Base-by-base conservation (phyloP, 352 stramenopile genomes). In the Globisporangium yorkense region DNA sequence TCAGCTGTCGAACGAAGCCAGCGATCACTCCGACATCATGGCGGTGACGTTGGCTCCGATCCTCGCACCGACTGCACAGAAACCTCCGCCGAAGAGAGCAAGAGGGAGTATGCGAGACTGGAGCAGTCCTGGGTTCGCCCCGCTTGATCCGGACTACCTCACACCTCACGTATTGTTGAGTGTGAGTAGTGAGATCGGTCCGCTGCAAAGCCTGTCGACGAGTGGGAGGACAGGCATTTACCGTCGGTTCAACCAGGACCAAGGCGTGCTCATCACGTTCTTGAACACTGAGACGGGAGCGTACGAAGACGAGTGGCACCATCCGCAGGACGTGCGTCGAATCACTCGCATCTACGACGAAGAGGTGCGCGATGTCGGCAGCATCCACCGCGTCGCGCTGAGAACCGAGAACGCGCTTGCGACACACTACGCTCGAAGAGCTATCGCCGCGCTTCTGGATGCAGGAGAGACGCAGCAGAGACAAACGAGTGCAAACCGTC, bases 311-410 rank as follows among this genome's bases (percentile, higher is more conserved):
- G 80, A 94, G 61, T 94, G 77, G 80, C 76, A 90, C 55, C 63
- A 68, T 29, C 77, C 86, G 18, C 83, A 74, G 47, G 73, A 93
- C 60, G 77, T 94, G 45, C 74, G 79, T n/a, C 77, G 86, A 4
- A 80, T 92, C 55, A 86, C 77, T 5, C 77, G 71, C 43, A 87
- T 96, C 43, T 96, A 91, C 45, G 82, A 96, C 45, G 84, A 96
- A 60, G 65, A 71, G 5, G 57, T 94, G 5, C 63, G 82, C 8
- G 73, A 70, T 8, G 77, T 89, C 1, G 51, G 75, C 50, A 93
- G 84, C 56, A 94, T 96, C 41, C 77, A 93, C 61, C 72, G 71
- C 7, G 78, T 94, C 5, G 84, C 82, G 5, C 55, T 92, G 12
- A 71, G 75, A 44, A 96, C 84, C 1, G 86, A 96, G 58, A 83